Percentiles rank a stretch among this genome's conserved stretches.
These are phyloP conservation scores for Pseudozyma hubeiensis DNA, from an alignment of 1,284 basidiomycete species.

Conservation along the genomic window DNA sequence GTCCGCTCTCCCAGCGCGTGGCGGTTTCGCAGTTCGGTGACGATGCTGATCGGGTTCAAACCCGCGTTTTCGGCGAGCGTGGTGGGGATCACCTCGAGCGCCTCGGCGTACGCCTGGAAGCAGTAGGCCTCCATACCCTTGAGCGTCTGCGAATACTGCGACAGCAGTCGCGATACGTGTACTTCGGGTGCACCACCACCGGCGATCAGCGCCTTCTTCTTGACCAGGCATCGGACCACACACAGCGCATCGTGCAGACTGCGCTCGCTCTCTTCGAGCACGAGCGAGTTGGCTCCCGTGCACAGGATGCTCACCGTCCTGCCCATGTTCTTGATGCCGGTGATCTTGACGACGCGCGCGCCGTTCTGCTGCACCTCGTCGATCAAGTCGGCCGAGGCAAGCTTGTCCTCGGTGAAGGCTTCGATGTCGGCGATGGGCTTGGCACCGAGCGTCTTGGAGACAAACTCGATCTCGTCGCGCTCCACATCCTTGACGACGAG, in stretches of 20 bases:
- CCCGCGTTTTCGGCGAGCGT: slow-evolving; percentile 99
- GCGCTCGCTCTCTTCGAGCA: slow-evolving; percentile 96
- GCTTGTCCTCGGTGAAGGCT: slow-evolving; percentile 97
- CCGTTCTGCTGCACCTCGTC: slow-evolving; percentile 89
- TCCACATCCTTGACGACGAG: slow-evolving; percentile 98
- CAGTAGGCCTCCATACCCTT: slow-evolving; percentile 99
- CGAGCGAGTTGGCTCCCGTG: slow-evolving; percentile 91
- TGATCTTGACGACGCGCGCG: slow-evolving; percentile 92
- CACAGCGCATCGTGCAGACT: slow-evolving; percentile 98
- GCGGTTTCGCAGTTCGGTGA: slow-evolving; percentile 95
- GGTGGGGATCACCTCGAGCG: slow-evolving; percentile 96
- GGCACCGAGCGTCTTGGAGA: slow-evolving; percentile 92
- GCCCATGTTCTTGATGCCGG: slow-evolving; percentile 93
- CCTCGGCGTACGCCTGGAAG: slow-evolving; percentile 97
- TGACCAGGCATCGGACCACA: slow-evolving; percentile 96
- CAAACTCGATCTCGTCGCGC: slow-evolving; percentile 97
- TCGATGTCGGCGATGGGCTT: slow-evolving; percentile 98
- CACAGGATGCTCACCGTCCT: slow-evolving; percentile 95
- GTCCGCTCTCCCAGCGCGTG: slow-evolving; percentile 94
- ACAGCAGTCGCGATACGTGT: slow-evolving; percentile 91
- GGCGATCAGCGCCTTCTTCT: slow-evolving; percentile 96
- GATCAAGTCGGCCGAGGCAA: slow-evolving; percentile 93
- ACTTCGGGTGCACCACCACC: slow-evolving; percentile 99
- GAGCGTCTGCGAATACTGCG: slow-evolving; percentile 90
- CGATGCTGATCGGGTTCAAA: slow-evolving; percentile 96